phyloP scores from a whole-genome alignment of 331 rosid genomes.

The Telfairia occidentalis region DNA sequence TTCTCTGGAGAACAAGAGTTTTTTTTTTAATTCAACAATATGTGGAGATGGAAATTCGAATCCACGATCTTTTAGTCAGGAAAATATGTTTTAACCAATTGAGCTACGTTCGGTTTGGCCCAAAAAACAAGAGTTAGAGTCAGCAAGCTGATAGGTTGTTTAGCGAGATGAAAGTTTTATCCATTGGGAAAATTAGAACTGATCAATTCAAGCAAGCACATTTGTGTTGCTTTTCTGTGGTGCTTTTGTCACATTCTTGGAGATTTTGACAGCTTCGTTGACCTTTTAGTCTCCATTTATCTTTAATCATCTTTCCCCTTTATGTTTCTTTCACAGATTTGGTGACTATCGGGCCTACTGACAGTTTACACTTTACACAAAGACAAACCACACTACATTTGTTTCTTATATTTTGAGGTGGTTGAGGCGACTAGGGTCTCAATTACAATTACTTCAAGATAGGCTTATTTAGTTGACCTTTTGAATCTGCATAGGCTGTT shows the following conservation, averaged over 20 bases:
- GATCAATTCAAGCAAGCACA: background rate
- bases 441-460: background rate
- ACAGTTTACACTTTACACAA: background rate
- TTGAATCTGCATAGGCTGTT: background rate
- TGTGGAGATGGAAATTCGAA: too few species aligned
- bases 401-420: background rate
- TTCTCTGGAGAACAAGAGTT: background rate
- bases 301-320: background rate
- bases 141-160: background rate
- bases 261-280: conserved; percentile 1
- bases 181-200: background rate
- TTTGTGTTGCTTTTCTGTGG: background rate
- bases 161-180: background rate
- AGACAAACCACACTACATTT: background rate
- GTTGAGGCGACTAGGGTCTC: background rate
- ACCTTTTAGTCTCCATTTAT: background rate
- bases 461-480: background rate
- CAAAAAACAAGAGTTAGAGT: background rate
- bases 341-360: background rate
- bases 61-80: too few species aligned
- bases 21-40: too few species aligned
- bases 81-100: too few species aligned
- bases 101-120: too few species aligned
- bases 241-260: background rate
- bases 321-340: background rate